Base-by-base conservation (phyloP, 2,329 filamentous ascomycete genomes). In the Nemania sp. region DNA sequence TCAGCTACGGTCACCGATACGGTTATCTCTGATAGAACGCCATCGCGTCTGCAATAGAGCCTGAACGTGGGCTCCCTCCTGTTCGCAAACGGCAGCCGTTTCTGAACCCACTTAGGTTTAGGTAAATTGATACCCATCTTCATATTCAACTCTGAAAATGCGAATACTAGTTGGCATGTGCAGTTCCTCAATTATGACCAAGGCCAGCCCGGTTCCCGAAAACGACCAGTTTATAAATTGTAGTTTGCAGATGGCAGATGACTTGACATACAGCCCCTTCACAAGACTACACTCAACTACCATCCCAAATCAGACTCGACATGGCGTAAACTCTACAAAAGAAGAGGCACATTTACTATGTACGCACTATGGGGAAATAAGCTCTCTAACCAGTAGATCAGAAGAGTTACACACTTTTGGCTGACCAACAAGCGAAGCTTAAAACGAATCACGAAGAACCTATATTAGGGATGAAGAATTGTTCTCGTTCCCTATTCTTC, bases 121-220 rank as follows among this genome's bases (percentile, higher is more conserved):
- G 49, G 54, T 54, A 40, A 57, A 50, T 54, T 17, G 32, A 61
- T 61, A 54, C 43, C 43, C 49, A 17, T 29, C 45, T 54, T 34
- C 9, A 5, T 17, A n/a, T 39, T 39, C 15, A 42, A 17, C 21
- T 34, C 35, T 48, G 5, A 48, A 59, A 3, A 15, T 15, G 2
- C 2, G 15, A 11, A 6, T 11, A 29, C 5, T 29, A 46, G 43
- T 11, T 25, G 11, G 5, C 9, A 40, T 29, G 20, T 17, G 5
- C 25, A 18, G 40, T 37, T 12, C n/a, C 18, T 3, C 20, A 29
- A 2, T 53, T 17, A 48, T 11, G 21, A 40, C 10, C 34, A 48
- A 49, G 20, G 34, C 10, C 5, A 13, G 4, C 32, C 46, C 2
- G 29, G 29, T 42, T 2, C 45, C 29, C 12, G 18, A 49, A 11